Evolutionary conservation across 2,329 filamentous ascomycete genomes (phyloP).

Genomic region (Diplocarpon mali): DNA sequence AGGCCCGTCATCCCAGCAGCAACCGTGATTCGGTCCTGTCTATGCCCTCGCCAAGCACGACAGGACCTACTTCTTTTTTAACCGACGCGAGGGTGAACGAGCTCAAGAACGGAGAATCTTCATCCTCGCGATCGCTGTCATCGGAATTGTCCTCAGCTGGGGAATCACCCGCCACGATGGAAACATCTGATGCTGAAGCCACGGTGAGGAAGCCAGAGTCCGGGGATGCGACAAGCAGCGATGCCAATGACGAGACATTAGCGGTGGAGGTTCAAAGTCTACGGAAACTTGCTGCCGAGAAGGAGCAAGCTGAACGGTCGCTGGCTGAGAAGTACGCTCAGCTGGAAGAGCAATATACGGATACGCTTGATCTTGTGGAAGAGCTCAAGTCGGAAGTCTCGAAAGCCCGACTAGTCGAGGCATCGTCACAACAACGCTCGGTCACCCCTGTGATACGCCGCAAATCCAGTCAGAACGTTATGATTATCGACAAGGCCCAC

Average conservation of each 20-base stretch:
- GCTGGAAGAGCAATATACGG: slow-evolving; percentile 70
- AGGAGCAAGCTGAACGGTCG: slow-evolving; percentile 62
- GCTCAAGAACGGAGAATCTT: slow-evolving; percentile 56
- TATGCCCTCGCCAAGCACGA: slow-evolving; percentile 35
- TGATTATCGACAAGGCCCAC: slow-evolving; percentile 81
- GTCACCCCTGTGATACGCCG: slow-evolving; percentile 75
- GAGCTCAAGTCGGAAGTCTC: slow-evolving; percentile 80
- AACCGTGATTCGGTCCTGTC: slow-evolving; percentile 47
- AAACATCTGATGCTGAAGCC: slow-evolving; percentile 50
- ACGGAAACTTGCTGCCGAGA: slow-evolving; percentile 59
- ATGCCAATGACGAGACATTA: slow-evolving; percentile 36
- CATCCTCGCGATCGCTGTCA: slow-evolving; percentile 83
- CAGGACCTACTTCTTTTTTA: slow-evolving; percentile 72
- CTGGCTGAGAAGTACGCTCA: slow-evolving; percentile 72
- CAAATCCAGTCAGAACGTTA: slow-evolving; percentile 83
- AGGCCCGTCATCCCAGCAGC: slow-evolving; percentile 51
- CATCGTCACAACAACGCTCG: slow-evolving; percentile 49
- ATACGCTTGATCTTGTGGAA: slow-evolving; percentile 76
- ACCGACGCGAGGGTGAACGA: slow-evolving; percentile 62
- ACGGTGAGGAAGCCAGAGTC: slow-evolving; percentile 29
- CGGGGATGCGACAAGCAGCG: slow-evolving; percentile 17
- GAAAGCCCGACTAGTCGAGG: slow-evolving; percentile 53
- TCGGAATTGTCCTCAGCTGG: slow-evolving; percentile 85
- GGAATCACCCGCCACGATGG: slow-evolving; percentile 58
- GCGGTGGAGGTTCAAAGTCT: slow-evolving; percentile 60